A percentile compares a stretch with the other conserved stretches of the same genome.
These are phyloP conservation scores for Zoysia matrella DNA, from an alignment of 202 grass and related monocot species.

Conservation along the genomic window DNA sequence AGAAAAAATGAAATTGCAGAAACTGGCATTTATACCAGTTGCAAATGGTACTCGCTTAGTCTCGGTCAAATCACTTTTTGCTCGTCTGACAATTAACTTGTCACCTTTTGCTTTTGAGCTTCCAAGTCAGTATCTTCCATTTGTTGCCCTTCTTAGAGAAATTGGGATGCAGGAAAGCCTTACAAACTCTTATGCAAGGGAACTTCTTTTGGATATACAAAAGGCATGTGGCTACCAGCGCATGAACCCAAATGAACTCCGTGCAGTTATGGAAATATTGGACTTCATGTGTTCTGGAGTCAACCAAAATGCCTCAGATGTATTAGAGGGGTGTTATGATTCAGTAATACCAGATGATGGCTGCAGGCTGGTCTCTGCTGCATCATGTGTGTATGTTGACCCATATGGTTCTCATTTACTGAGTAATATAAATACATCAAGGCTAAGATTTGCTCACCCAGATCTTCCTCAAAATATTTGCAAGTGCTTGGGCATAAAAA, in stretches of 20 bases:
- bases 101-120: conserved; percentile 98
- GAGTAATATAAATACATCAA: conserved; percentile 78
- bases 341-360: conserved; percentile 96
- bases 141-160: conserved; percentile 86
- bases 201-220: conserved; percentile 85
- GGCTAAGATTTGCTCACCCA: conserved; percentile 89
- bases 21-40: conserved; percentile 89
- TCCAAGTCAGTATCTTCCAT: conserved; percentile 78
- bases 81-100: conserved; percentile 84
- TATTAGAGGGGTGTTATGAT: conserved; percentile 61
- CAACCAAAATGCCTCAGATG: conserved; percentile 52
- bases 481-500: conserved; percentile 74
- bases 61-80: conserved; percentile 83
- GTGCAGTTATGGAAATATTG: conserved; percentile 89
- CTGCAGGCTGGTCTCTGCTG: conserved; percentile 87
- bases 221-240: conserved; percentile 95
- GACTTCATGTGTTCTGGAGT: conserved; percentile 79
- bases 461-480: conserved; percentile 83
- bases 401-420: conserved; percentile 73
- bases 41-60: conserved; percentile 96
- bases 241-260: conserved; percentile 94
- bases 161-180: conserved; percentile 88
- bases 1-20: conserved; percentile 86
- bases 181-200: conserved; percentile 80
- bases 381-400: conserved; percentile 95